Conservation (phyloP, 2,329 filamentous ascomycete genomes). For the Rhinocladiella similis region DNA sequence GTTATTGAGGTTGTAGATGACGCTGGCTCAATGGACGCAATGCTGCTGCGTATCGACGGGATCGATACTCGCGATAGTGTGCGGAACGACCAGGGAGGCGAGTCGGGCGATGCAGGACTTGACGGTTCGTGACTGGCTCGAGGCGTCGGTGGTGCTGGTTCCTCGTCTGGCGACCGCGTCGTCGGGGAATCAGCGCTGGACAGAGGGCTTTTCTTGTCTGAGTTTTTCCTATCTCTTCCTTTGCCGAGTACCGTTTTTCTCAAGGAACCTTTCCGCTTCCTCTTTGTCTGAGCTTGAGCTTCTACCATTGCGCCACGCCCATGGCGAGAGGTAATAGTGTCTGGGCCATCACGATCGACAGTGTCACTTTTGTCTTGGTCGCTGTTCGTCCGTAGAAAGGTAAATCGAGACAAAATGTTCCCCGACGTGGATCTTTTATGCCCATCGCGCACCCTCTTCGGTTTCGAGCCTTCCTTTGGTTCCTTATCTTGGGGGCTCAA, state of each 20-base stretch:
- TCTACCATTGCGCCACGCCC: slow-evolving; percentile 48
- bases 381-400: slow-evolving; percentile 61
- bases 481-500: slow-evolving; percentile 22
- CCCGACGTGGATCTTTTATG: slow-evolving; percentile 61
- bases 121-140: slow-evolving; percentile 20
- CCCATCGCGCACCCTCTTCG: slow-evolving; percentile 19
- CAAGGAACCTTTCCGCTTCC: slow-evolving; percentile 77
- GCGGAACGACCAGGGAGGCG: slow-evolving; percentile 28
- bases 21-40: slow-evolving; percentile 36
- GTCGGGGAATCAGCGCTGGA: slow-evolving; percentile 28
- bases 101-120: slow-evolving; percentile 24
- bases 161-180: slow-evolving; percentile 19
- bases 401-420: slow-evolving; percentile 67
- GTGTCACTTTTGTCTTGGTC: slow-evolving; percentile 37
- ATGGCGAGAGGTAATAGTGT: slow-evolving; percentile 25
- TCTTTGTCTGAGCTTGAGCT: slow-evolving; percentile 49
- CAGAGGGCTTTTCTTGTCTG: slow-evolving; percentile 45
- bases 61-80: slow-evolving; percentile 29
- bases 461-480: slow-evolving; percentile 12
- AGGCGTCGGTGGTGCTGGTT: slow-evolving; percentile 21
- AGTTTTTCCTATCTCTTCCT: slow-evolving; percentile 61
- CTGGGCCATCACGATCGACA: slow-evolving; percentile 30
- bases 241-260: slow-evolving; percentile 82
- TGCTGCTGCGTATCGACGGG: slow-evolving; percentile 33
- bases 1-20: slow-evolving; percentile 40